These are phyloP conservation scores for Parathielavia hyrcaniae DNA, from an alignment of 495 filamentous ascomycete species.

Conservation along the genomic window DNA sequence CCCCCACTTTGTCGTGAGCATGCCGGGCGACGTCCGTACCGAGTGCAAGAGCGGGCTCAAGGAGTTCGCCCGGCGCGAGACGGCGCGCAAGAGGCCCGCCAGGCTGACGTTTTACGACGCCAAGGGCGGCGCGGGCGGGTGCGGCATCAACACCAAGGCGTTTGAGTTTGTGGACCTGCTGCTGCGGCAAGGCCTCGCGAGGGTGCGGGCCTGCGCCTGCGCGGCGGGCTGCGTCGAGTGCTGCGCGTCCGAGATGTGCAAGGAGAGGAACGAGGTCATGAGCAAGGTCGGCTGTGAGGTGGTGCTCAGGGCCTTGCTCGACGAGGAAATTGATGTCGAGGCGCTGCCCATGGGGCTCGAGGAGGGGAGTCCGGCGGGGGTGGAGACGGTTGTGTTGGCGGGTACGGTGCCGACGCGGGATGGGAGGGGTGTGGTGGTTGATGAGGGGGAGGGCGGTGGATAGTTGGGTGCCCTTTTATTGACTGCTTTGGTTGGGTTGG, in stretches of 20 bases:
- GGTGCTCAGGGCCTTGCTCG: constrained; percentile 67
- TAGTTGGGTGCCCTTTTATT: neutral
- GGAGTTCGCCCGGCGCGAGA: constrained; percentile 62
- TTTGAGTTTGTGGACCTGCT: constrained; percentile 86
- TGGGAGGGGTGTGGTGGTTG: constrained; percentile 7
- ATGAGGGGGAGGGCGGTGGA: neutral
- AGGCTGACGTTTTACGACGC: constrained; percentile 91
- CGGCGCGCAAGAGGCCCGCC: constrained; percentile 72
- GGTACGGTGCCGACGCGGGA: constrained; percentile 47
- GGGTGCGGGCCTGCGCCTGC: constrained; percentile 66
- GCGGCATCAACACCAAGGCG: constrained; percentile 81
- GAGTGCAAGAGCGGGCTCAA: constrained; percentile 81
- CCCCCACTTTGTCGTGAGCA: constrained; percentile 80
- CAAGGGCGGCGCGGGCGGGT: constrained; percentile 76
- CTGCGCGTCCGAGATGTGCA: constrained; percentile 77
- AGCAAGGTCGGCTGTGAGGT: constrained; percentile 83
- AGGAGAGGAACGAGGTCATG: constrained; percentile 86
- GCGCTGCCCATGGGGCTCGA: constrained; percentile 75
- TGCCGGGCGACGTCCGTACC: constrained; percentile 80
- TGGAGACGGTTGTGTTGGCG: constrained; percentile 80
- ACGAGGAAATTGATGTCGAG: constrained; percentile 69
- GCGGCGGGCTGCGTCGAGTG: constrained; percentile 79
- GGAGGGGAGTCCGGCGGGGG: constrained; percentile 57
- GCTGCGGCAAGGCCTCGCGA: constrained; percentile 67
- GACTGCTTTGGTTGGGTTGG: neutral